Evolutionary conservation across 177 flowering plant genomes (phyloP), one percentile per base, ranked within the genome.

Genomic region (Vitis hybrid): DNA sequence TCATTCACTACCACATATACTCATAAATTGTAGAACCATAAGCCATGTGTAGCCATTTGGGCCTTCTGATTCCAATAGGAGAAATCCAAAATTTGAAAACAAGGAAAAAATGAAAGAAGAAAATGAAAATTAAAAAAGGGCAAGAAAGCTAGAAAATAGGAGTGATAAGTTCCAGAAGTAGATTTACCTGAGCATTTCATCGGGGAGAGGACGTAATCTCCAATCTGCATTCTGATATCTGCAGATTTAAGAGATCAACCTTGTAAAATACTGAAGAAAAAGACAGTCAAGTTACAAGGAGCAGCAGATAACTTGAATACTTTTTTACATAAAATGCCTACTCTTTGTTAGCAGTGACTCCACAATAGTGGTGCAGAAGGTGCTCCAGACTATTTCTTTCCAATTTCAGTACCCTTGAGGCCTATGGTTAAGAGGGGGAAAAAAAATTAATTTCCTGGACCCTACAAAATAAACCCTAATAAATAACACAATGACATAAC

Each of bases 171-270:
- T 57, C 20, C 39, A 22, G 16, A 14, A 34, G 26, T 10, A 55
- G 15, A 67, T 22, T 8, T 77, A 95, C 99, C 84, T 90, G 58
- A 89, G 22, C 99, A 95, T 93, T 73, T 90, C 98, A 29, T 79
- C 79, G 45, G 98, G 94, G 74, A 93, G 86, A 58, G 99, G 99
- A 20, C 98, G 90, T 60, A 93, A 48, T 82, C 99, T 88, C 99
- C 98, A 95, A 76, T 95, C 99, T 68, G 98, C 99, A 90, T 90
- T 93, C 79, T 93, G 98, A 83, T 95, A 95, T 81, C 99, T 95
- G 87, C 75, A 85, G 61, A 76, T 16, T 61, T 58, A 48, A 65
- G 7, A 54, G 56, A 54, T 71, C 63, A 80, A 74, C 65, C 55
- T 66, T 45, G 58, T 5, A 64, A 58, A 29, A 66, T 14, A 18